Conservation (phyloP, 306 rosid species). For the Dicorynia guianensis region DNA sequence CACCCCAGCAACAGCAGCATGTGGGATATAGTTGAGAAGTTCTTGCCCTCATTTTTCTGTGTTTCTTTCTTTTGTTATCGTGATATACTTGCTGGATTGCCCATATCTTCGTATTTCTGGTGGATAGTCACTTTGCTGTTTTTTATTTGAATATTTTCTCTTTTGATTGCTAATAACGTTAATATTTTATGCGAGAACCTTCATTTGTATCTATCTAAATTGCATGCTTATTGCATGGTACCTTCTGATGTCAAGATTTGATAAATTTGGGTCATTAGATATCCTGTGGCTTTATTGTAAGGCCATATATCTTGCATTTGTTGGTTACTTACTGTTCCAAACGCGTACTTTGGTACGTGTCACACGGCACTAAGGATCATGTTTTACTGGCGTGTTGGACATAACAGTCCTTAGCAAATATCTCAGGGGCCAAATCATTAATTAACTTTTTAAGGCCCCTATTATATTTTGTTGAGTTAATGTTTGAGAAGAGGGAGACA, state of each 20-base stretch:
- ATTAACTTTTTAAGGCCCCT: too few relatives aligned
- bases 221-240: constrained; percentile 36
- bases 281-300: too few relatives aligned
- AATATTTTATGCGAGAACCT: constrained; percentile 24
- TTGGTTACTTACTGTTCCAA: too few relatives aligned
- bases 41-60: neutral
- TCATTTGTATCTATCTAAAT: constrained; percentile 30
- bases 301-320: too few relatives aligned
- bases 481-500: too few relatives aligned
- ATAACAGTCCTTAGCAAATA: too few relatives aligned
- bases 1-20: constrained; percentile 81
- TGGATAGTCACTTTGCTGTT: neutral
- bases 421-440: too few relatives aligned
- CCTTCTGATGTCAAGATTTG: constrained; percentile 35
- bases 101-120: constrained; percentile 1
- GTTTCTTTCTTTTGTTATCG: constrained; percentile 35
- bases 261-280: too few relatives aligned
- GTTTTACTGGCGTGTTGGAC: too few relatives aligned
- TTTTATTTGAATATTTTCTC: neutral
- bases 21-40: constrained; percentile 69
- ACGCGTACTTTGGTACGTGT: too few relatives aligned
- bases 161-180: constrained; percentile 32
- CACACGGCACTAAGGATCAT: too few relatives aligned
- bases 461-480: too few relatives aligned
- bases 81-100: constrained; percentile 29